phyloP scores from a whole-genome alignment of 1,139 yeast species.

The Lodderomyces orthopsilosis region DNA sequence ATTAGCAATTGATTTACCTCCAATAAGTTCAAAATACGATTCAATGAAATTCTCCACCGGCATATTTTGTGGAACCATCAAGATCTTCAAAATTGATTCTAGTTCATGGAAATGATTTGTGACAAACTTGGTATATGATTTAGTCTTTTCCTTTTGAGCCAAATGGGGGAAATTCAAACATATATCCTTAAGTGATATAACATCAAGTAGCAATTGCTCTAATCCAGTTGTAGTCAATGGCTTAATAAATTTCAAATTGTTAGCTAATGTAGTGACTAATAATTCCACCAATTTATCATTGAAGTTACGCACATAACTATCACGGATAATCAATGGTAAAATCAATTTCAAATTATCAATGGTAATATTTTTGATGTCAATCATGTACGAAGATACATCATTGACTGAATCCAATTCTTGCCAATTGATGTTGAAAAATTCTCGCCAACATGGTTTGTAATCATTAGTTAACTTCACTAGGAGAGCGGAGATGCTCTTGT shows the following conservation, averaged over 20 bases:
- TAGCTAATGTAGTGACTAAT: slow-evolving; percentile 55
- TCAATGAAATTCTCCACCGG: slow-evolving; percentile 66
- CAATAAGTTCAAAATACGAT: slow-evolving; percentile 64
- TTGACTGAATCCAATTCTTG: slow-evolving; percentile 56
- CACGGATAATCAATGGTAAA: slow-evolving; percentile 64
- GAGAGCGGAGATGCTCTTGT: slow-evolving; percentile 55
- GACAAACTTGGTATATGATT: slow-evolving; percentile 49
- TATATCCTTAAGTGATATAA: slow-evolving; percentile 58
- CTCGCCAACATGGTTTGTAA: slow-evolving; percentile 76
- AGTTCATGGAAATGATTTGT: slow-evolving; percentile 49
- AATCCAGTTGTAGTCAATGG: slow-evolving; percentile 71
- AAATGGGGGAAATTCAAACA: slow-evolving; percentile 52
- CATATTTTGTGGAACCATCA: slow-evolving; percentile 53
- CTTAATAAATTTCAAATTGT: slow-evolving; percentile 54
- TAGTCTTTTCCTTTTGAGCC: slow-evolving; percentile 30
- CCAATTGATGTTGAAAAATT: slow-evolving; percentile 83
- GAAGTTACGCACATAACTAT: slow-evolving; percentile 66
- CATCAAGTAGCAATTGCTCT: slow-evolving; percentile 77
- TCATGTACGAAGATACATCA: slow-evolving; percentile 69
- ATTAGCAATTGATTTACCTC: slow-evolving; percentile 61
- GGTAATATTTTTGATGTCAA: slow-evolving; percentile 52
- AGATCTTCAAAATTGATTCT: slow-evolving; percentile 63
- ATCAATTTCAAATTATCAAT: slow-evolving; percentile 45
- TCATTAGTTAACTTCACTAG: slow-evolving; percentile 61
- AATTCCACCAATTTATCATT: slow-evolving; percentile 76